Conservation (phyloP, 169 alveolate species). For the Cytauxzoon felis region DNA sequence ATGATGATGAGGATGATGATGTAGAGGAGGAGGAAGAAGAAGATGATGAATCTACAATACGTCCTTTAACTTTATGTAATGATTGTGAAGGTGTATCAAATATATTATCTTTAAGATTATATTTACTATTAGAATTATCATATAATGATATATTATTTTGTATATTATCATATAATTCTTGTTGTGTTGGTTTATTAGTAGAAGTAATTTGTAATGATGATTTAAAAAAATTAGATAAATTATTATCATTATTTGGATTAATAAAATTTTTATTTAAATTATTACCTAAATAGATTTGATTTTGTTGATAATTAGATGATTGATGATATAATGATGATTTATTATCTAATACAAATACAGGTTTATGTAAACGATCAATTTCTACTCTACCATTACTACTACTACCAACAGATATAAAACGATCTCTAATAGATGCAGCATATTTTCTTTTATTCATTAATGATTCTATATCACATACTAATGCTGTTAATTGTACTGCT, state of each 20-base stretch:
- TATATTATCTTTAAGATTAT: not conserved
- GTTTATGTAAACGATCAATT: slow-evolving; percentile 44
- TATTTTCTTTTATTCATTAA: slow-evolving; percentile 16
- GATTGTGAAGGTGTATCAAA: not conserved
- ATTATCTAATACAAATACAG: slow-evolving; percentile 30
- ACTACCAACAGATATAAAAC: slow-evolving; percentile 30
- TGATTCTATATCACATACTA: slow-evolving; percentile 18
- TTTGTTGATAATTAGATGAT: no score
- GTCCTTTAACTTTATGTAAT: not conserved
- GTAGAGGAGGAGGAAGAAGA: not conserved
- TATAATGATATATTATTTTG: no score
- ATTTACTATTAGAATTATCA: no score
- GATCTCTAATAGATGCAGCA: slow-evolving; percentile 22
- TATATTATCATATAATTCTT: no score
- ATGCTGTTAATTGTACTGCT: slow-evolving; percentile 17
- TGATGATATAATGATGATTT: not conserved
- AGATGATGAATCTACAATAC: not conserved
- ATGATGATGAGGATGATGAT: not conserved
- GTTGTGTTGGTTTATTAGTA: no score
- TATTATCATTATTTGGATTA: not conserved
- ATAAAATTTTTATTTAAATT: not conserved
- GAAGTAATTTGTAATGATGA: no score
- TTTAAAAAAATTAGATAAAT: no score
- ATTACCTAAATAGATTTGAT: not conserved
- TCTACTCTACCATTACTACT: slow-evolving; percentile 36